Base-by-base conservation (phyloP, 768 basidiomycete species). In the Mycena haematopus region DNA sequence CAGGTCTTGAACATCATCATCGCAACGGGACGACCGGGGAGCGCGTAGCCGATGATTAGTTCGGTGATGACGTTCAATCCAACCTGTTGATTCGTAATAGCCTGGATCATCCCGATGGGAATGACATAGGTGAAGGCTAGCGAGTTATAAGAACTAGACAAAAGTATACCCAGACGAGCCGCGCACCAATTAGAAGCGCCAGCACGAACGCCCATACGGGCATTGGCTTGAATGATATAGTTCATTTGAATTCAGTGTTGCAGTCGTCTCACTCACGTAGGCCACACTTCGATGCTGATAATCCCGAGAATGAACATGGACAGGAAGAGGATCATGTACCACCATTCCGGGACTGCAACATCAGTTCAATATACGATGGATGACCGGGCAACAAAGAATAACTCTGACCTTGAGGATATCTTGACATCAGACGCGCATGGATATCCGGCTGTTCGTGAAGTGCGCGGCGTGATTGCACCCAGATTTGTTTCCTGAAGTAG, bases 1-100 rank as follows among this genome's bases (percentile, higher is more conserved):
- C 81, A 91, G 0, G 88, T 89, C 83, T 91, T 93, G 82, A 92
- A 92, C 79, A 93, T 78, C 91, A 93, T 92, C 82, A 86, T 91
- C 0, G 92, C 91, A 58, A 93, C 72, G 6, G 92, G 90, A 17
- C 83, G 84, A 2, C 93, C 92, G 14, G 92, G 93, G 44, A 91
- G 81, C 25, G 83, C 85, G 68, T 92, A 93, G 56, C 92, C 92
- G 27, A 92, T 86, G 64, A 94, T 86, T 42, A 93, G 77, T 73
- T 94, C 92, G 5, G 92, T 87, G 69, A 94, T 86, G 35, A 93
- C 92, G 69, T 78, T 80, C 31, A 77, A 53, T 13, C 69, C 66
- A 31, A 70, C 65, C 76, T 84, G 82, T n/a, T 92, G 90, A 68
- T 91, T 93, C 9, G 91, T 92, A 63, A 92, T 91, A 21, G 90